These are phyloP conservation scores for Solanum aculeatissimum DNA, from an alignment of 305 asterid genomes.

Conservation along the genomic window DNA sequence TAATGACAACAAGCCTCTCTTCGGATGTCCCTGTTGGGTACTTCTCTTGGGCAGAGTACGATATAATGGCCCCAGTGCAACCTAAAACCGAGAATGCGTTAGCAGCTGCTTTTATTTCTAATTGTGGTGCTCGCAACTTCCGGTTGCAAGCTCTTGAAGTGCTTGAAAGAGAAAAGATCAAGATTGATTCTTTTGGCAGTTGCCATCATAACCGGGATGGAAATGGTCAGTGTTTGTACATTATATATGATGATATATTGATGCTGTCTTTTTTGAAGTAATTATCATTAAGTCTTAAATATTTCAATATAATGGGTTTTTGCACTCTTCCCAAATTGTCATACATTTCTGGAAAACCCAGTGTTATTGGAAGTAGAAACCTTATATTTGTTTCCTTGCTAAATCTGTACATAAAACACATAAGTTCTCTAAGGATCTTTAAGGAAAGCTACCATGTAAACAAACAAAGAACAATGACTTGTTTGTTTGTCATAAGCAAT, in stretches of 20 bases:
- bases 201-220: slow-evolving; percentile 85
- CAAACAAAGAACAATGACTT: not conserved
- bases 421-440: not conserved
- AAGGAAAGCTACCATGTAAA: not conserved
- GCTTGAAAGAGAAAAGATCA: slow-evolving; percentile 61
- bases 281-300: not conserved
- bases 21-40: slow-evolving; percentile 99
- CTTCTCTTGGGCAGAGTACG: slow-evolving; percentile 98
- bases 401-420: not conserved
- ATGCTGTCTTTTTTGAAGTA: not conserved
- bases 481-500: not conserved
- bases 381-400: not conserved
- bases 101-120: slow-evolving; percentile 98
- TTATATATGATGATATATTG: not conserved
- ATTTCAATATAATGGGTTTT: not conserved
- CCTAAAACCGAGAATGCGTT: slow-evolving; percentile 68
- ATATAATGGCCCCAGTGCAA: slow-evolving; percentile 84
- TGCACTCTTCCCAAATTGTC: not conserved
- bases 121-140: slow-evolving; percentile 87
- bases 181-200: slow-evolving; percentile 84
- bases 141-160: slow-evolving; percentile 86
- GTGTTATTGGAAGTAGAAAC: not conserved
- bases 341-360: not conserved
- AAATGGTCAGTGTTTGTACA: slow-evolving; percentile 37
- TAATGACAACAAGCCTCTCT: slow-evolving; percentile 97